Base-by-base conservation (phyloP, 305 asterid species). In the Fraxinus sp. region DNA sequence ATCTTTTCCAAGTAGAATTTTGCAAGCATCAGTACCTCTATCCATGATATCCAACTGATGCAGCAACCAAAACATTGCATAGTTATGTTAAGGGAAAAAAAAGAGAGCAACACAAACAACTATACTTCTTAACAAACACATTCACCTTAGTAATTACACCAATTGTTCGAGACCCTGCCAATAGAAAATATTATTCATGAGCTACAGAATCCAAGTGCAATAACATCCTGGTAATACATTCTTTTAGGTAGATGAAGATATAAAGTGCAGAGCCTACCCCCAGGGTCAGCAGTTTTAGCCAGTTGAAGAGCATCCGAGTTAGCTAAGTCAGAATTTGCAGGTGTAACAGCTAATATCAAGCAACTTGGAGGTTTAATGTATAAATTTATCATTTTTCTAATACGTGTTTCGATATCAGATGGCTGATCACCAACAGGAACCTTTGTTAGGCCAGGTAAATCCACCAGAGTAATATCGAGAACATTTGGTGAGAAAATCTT, bases 351-450 rank as follows among this genome's bases (percentile, higher is more conserved):
- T 83, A 87, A 82, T 79, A 87, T 87, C 62, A 87, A 59, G 66
- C 88, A 85, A 39, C 79, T 87, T 24, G 77, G 84, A 33, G 62
- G 84, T 55, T 64, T 76, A 30, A 87, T 87, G 46, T 83, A 87
- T 37, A 82, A 79, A 84, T 74, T 81, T 73, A 87, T 85, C 84
- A 87, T 70, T 16, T 64, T 41, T 83, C 85, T 87, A 66, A 87
- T 84, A 75, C 79, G 68, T 79, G 70, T 70, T 83, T 87, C 90
- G 24, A 87, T 87, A 72, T 87, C 87, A 52, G 59, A 66, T 6
- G 88, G 88, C 82, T 87, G 90, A 81, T 87, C 88, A 13, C 88
- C 90, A 16, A 85, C 87, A n/a, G 90, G 90, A 74, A 87, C 90
- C 68, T 87, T 87, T 8, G 87, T 87, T 28, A 87, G 76, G n/a